These are phyloP conservation scores for Tothia fuscella DNA, from an alignment of 2,329 filamentous ascomycete species.

Conservation along the genomic window DNA sequence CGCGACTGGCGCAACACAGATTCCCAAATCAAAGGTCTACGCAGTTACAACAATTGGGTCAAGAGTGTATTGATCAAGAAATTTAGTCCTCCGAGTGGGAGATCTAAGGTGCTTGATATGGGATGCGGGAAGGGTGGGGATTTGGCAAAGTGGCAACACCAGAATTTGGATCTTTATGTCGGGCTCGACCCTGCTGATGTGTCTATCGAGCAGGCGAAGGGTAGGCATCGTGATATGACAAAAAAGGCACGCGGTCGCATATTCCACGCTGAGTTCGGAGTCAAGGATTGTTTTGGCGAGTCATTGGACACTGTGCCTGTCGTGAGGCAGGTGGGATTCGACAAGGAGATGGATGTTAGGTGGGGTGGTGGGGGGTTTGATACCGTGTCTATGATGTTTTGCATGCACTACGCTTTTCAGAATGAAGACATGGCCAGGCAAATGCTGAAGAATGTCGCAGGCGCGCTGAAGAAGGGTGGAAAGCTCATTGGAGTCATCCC, in stretches of 20 bases:
- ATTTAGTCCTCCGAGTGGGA: slow-evolving; percentile 48
- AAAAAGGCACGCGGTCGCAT: slow-evolving; percentile 42
- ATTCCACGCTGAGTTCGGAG: slow-evolving; percentile 78
- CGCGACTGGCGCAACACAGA: slow-evolving; percentile 91
- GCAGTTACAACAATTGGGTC: slow-evolving; percentile 97
- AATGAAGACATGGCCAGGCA: slow-evolving; percentile 76
- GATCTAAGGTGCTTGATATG: slow-evolving; percentile 61
- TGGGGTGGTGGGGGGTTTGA: slow-evolving; percentile 73
- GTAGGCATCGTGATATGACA: slow-evolving; percentile 67
- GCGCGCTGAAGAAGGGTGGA: slow-evolving; percentile 82
- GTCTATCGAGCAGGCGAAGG: slow-evolving; percentile 79
- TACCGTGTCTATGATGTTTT: slow-evolving; percentile 98
- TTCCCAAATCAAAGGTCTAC: slow-evolving; percentile 85
- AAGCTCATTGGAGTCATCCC: slow-evolving; percentile 91
- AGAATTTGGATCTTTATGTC: slow-evolving; percentile 83
- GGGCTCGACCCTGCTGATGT: slow-evolving; percentile 88
- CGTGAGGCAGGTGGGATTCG: slow-evolving; percentile 77
- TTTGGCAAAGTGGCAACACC: slow-evolving; percentile 88
- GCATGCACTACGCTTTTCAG: slow-evolving; percentile 98
- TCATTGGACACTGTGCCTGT: slow-evolving; percentile 71
- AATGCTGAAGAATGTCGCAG: slow-evolving; percentile 89
- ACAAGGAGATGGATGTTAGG: slow-evolving; percentile 56
- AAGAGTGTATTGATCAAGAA: slow-evolving; percentile 97
- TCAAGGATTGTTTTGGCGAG: slow-evolving; percentile 87
- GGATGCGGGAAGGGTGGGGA: slow-evolving; percentile 97